Evolutionary conservation across 1,139 yeast genomes (phyloP).

Genomic region (Scheffersomyces titani): DNA sequence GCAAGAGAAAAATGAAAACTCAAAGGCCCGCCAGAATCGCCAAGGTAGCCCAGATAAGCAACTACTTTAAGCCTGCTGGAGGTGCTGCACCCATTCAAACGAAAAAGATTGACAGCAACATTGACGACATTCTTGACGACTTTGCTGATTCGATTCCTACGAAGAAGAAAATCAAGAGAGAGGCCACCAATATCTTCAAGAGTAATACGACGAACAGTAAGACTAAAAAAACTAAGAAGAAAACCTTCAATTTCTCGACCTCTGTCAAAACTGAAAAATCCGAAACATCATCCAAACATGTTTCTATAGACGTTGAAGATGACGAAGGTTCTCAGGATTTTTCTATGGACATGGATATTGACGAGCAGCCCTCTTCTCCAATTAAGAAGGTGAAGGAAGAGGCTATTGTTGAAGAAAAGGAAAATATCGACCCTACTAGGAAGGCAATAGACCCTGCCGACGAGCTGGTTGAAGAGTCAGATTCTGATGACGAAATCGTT

Average conservation of each 20-base stretch:
- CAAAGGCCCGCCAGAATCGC: conserved; percentile 45
- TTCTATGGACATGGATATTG: conserved; percentile 14
- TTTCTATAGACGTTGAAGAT: conserved; percentile 7
- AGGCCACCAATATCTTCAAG: conserved; percentile 7
- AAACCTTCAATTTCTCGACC: conserved; percentile 1
- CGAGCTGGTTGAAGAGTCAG: conserved; percentile 7
- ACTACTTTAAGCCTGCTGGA: conserved; percentile 51
- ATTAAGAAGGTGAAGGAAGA: conserved; percentile 20
- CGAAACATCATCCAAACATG: neutral
- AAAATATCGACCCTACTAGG: neutral
- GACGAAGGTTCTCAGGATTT: conserved; percentile 6
- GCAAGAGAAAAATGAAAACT: conserved; percentile 29
- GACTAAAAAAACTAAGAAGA: conserved; percentile 6
- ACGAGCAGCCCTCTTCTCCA: conserved; percentile 36
- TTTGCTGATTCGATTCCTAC: conserved; percentile 27
- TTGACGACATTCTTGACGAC: conserved; percentile 50
- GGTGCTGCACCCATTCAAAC: conserved; percentile 31
- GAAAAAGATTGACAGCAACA: conserved; percentile 34
- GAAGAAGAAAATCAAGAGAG: conserved; percentile 20
- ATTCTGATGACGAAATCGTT: conserved; percentile 58
- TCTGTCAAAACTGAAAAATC: conserved; percentile 1
- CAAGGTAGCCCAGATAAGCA: conserved; percentile 52
- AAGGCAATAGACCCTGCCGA: conserved; percentile 7
- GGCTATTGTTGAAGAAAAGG: neutral
- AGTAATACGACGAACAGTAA: neutral